phyloP scores from a whole-genome alignment of 1,284 basidiomycete species.

The Pholiota adiposa region DNA sequence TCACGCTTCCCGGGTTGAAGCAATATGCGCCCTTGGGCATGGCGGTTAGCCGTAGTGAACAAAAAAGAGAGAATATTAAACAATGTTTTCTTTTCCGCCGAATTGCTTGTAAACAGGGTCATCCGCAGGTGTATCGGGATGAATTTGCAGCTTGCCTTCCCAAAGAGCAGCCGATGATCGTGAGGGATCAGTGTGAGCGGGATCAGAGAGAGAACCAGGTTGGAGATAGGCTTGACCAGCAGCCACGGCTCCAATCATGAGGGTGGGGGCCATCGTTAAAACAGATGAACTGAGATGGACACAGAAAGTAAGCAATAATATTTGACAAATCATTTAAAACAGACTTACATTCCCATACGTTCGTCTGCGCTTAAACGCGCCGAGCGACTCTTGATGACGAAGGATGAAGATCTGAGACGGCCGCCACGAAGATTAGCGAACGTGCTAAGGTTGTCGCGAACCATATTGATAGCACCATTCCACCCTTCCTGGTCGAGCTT shows the following conservation, averaged over 20 bases:
- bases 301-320: conserved; percentile 8
- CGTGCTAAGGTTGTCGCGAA: conserved; percentile 84
- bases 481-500: conserved; percentile 68
- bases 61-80: conserved; percentile 15
- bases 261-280: conserved; percentile 87
- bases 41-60: neutral
- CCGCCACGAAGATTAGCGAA: conserved; percentile 87
- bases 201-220: conserved; percentile 69
- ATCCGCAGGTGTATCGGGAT: conserved; percentile 73
- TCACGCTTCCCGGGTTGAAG: neutral
- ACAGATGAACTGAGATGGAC: conserved; percentile 48
- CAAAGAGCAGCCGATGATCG: conserved; percentile 78
- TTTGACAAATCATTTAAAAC: conserved; percentile 39
- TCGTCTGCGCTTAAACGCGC: conserved; percentile 56
- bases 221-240: conserved; percentile 72
- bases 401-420: conserved; percentile 80
- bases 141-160: conserved; percentile 84
- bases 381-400: conserved; percentile 79
- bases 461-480: conserved; percentile 73
- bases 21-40: neutral
- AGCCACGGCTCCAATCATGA: conserved; percentile 86
- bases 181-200: conserved; percentile 77
- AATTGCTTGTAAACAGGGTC: conserved; percentile 48
- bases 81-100: conserved; percentile 29
- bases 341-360: conserved; percentile 34